Percentiles rank a stretch among this genome's conserved stretches.
phyloP scores from a whole-genome alignment of 2,329 filamentous ascomycete genomes.

The Ceratocystis variospora region DNA sequence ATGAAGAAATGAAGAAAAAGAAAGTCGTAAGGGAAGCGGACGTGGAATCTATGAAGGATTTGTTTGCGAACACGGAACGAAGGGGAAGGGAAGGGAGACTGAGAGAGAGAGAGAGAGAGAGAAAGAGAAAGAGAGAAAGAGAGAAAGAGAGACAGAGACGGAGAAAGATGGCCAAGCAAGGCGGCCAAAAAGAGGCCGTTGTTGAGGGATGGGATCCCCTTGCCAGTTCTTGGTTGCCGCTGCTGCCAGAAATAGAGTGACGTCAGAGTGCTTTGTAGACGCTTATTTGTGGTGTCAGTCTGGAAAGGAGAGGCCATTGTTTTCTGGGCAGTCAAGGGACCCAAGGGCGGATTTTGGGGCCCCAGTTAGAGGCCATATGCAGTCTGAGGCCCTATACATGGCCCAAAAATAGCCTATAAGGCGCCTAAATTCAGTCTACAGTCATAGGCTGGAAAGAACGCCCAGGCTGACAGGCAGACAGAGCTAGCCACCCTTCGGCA shows the following conservation, averaged over 20 bases:
- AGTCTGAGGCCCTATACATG: background rate
- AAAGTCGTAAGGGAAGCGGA: background rate
- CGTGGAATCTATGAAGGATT: background rate
- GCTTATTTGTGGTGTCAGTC: background rate
- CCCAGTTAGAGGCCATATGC: too few relatives aligned
- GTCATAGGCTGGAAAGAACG: background rate
- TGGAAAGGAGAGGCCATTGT: background rate
- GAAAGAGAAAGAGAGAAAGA: background rate
- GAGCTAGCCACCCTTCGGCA: background rate
- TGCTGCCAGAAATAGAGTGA: slow-evolving; percentile 2
- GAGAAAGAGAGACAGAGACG: background rate
- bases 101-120: background rate
- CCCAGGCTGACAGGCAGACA: too few relatives aligned
- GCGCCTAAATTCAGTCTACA: background rate
- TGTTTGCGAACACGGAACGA: background rate
- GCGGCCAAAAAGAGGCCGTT: background rate
- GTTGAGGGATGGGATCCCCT: background rate
- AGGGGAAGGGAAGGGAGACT: too few relatives aligned
- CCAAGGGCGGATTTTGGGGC: background rate
- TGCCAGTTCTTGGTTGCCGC: background rate
- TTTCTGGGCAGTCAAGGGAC: background rate
- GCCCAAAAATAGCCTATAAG: background rate
- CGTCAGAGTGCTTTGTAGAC: background rate
- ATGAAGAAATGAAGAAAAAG: background rate
- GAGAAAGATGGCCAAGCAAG: too few relatives aligned